Evolutionary conservation across 192 early-diverging fungal species (phyloP), one percentile per base, ranked within the genome.

Genomic region (Gaertneriomyces sp.): DNA sequence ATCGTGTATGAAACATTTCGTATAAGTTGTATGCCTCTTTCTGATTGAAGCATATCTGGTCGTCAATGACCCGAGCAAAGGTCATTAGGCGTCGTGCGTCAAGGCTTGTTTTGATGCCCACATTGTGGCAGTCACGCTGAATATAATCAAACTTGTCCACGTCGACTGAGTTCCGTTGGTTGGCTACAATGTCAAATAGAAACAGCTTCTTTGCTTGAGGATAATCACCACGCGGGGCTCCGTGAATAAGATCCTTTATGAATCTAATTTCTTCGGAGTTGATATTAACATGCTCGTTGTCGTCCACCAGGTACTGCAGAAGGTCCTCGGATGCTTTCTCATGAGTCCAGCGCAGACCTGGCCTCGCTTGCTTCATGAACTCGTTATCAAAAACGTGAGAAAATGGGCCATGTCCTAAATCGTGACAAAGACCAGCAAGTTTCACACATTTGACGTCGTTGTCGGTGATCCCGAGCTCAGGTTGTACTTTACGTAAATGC

Each of bases 331-430:
- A 93, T 0, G 85, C 91, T 60, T 60, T 76, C 47, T 81, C 76
- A 63, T 80, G 76, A 38, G 66, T 68, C 83, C 83, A 85, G 38
- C 74, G 11, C 54, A 53, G 20, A 3, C 57, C 72, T 4, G 78
- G 78, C 14, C 67, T 17, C 12, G 72, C 73, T 4, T 73, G 64
- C 40, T 90, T 90, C 64, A 98, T 92, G 69, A 97, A 90, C 57
- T 81, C 81, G 61, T 84, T 86, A 67, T 99, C 96, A 85, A 99
- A 99, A 11, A 95, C 79, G 69, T 99, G 96, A 66, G 90, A 92
- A 73, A 90, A 96, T 1, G 94, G 94, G 8, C 96, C 95, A 75
- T 98, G 95, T n/a, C 95, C 91, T 12, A 98, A 78, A 73, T 98
- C 96, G 73, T 98, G 96, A 63, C 90, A 91, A 12, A 98, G 75